phyloP scores from a whole-genome alignment of 306 rosid species.

The Cicer chorassanicum region DNA sequence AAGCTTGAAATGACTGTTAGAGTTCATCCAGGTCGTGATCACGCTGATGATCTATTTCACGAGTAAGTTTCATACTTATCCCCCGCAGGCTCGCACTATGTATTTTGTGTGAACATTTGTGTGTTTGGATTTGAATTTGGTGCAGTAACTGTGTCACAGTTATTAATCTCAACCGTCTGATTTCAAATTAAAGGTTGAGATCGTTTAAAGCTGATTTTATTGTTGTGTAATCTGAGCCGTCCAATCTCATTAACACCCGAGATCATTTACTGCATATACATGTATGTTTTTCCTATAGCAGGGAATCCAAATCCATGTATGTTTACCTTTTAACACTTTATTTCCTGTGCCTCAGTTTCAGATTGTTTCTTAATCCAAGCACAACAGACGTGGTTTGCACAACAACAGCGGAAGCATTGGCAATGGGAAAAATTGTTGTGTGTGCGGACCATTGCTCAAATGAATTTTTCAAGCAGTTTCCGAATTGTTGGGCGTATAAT shows the following conservation, averaged over 20 bases:
- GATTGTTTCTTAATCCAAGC: constrained; percentile 94
- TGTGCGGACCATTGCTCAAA: constrained; percentile 92
- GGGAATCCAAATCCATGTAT: neutral
- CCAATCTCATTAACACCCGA: too few species aligned
- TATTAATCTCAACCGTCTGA: too few species aligned
- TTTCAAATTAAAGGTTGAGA: too few species aligned
- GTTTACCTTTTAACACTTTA: constrained; percentile 16
- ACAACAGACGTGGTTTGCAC: constrained; percentile 97
- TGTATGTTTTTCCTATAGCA: too few species aligned
- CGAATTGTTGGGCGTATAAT: constrained; percentile 75
- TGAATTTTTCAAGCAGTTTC: constrained; percentile 94
- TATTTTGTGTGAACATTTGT: constrained; percentile 1
- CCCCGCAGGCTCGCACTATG: neutral
- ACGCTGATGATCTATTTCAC: constrained; percentile 78
- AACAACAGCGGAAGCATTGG: constrained; percentile 97
- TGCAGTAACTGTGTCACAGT: too few species aligned
- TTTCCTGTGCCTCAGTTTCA: constrained; percentile 64
- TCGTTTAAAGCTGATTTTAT: too few species aligned
- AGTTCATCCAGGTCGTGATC: constrained; percentile 87
- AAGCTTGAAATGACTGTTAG: constrained; percentile 66
- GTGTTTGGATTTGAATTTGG: too few species aligned
- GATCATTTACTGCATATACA: too few species aligned
- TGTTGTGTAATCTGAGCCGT: too few species aligned
- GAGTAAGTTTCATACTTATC: constrained; percentile 63
- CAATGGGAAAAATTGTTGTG: constrained; percentile 87